phyloP scores from a whole-genome alignment of 2,329 filamentous ascomycete genomes.

The Coniochaeta sp. region DNA sequence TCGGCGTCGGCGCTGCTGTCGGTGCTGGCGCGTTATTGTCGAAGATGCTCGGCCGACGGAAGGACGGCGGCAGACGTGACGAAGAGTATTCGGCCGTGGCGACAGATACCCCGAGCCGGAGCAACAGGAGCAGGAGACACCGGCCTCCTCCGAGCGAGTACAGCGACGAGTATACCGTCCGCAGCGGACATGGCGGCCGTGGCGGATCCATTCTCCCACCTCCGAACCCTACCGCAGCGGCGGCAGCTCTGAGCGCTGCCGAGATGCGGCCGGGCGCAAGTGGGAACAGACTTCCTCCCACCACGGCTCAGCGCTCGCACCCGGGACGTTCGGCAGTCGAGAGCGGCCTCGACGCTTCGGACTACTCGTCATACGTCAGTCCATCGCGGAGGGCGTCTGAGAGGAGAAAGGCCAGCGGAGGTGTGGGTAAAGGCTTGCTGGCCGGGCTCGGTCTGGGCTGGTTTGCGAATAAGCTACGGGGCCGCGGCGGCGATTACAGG shows the following conservation, averaged over 20 bases:
- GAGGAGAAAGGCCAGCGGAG: constrained; percentile 33
- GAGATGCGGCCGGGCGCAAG: constrained; percentile 27
- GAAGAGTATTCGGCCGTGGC: constrained; percentile 58
- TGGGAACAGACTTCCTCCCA: constrained; percentile 23
- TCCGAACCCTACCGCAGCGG: constrained; percentile 22
- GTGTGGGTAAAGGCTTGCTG: constrained; percentile 48
- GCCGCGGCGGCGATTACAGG: constrained; percentile 42
- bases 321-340: constrained; percentile 32
- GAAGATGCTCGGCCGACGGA: constrained; percentile 48
- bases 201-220: constrained; percentile 33
- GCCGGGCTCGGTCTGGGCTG: constrained; percentile 62
- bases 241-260: constrained; percentile 38
- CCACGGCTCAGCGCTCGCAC: constrained; percentile 40
- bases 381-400: constrained; percentile 50
- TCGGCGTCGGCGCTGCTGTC: constrained; percentile 52
- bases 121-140: constrained; percentile 26
- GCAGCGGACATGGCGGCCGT: constrained; percentile 5
- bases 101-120: constrained; percentile 50
- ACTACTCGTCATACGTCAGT: constrained; percentile 54
- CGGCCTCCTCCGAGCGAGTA: constrained; percentile 31
- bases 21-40: constrained; percentile 58
- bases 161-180: constrained; percentile 38
- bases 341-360: constrained; percentile 42
- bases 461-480: constrained; percentile 57
- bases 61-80: constrained; percentile 33